Evolutionary conservation across 371 early-diverging fungal species (phyloP), one percentile per base, ranked within the genome.

Genomic region (Mortierella sp.): DNA sequence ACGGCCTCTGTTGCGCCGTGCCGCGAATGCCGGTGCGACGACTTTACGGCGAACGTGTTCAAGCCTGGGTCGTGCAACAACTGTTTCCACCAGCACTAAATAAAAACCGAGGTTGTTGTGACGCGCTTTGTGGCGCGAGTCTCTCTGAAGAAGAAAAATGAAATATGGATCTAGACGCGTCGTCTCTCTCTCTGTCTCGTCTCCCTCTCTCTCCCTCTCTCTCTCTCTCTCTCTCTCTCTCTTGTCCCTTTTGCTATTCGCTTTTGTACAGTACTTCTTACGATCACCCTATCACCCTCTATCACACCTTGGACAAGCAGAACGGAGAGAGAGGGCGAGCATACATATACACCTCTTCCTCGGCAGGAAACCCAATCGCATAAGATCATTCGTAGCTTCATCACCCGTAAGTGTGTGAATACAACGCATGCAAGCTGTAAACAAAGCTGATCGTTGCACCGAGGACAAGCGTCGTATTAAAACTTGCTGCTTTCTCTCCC

Each of bases 11-110:
- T 74, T 46, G 70, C 57, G 1, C 69, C 72, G 9, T 80, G 80
- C 54, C 61, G 80, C 9, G 80, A 80, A 37, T 81, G 81, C 61
- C 51, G 70, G 24, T 81, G 81, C 44, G 70, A 55, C 9, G 81
- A 81, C 11, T 81, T 77, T 77, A 70, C 72, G n/a, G 69, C 77
- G n/a, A 81, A 81, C 50, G 81, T 81, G 31, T 81, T 81, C 37
- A 81, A 81, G 71, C 77, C 71, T 3, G 77, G 71, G 1, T 73
- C 73, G 28, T 81, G 81, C 61, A 81, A 81, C 71, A 81, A 81
- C 74, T 81, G 81, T 48, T 81, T 81, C 77, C 81, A 81, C 51
- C 14, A 71, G 0, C 81, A 83, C 50, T 80, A 55, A 24, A 55
- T 46, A n/a, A 73, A 72, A 43, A 71, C 26, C 0, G 48, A 8